These are phyloP conservation scores for Gracilaria caudata DNA, from an alignment of 23 red algal genomes.

Conservation along the genomic window DNA sequence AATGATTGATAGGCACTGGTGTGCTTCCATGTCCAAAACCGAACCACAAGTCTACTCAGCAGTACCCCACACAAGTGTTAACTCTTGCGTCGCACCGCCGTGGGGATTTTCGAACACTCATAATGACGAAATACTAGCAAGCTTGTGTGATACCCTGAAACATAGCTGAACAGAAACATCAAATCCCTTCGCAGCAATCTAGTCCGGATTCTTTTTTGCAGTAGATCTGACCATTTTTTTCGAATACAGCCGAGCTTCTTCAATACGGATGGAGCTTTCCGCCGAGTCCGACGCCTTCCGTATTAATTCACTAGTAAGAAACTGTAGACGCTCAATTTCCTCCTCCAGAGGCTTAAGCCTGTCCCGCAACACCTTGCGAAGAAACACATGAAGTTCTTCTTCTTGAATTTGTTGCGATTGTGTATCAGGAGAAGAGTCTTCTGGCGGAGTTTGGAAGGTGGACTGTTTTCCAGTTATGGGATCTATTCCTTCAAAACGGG, in stretches of 20 bases:
- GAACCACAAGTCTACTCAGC: too few relatives aligned
- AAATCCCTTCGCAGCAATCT: not conserved
- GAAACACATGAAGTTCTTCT: constrained; percentile 18
- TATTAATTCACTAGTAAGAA: not conserved
- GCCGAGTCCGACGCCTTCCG: not conserved
- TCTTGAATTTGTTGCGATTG: not conserved
- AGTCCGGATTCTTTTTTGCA: not conserved
- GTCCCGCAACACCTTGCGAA: not conserved
- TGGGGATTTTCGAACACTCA: too few relatives aligned
- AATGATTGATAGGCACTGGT: too few relatives aligned
- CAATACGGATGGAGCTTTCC: not conserved
- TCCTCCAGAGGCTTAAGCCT: constrained; percentile 5
- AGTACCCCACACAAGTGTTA: too few relatives aligned
- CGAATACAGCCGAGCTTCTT: constrained; percentile 12
- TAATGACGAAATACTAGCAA: too few relatives aligned
- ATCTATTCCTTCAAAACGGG: constrained; percentile 14
- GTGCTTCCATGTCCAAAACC: too few relatives aligned
- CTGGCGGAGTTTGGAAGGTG: not conserved
- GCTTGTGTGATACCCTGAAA: too few relatives aligned
- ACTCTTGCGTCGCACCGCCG: too few relatives aligned
- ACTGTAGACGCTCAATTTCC: constrained; percentile 1
- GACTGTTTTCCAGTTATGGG: constrained; percentile 13
- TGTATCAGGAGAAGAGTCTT: not conserved
- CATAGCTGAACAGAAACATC: too few relatives aligned
- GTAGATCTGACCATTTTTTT: constrained; percentile 6